Evolutionary conservation across 176 grass and related monocot genomes (phyloP).

Genomic region (Otatea glauca): DNA sequence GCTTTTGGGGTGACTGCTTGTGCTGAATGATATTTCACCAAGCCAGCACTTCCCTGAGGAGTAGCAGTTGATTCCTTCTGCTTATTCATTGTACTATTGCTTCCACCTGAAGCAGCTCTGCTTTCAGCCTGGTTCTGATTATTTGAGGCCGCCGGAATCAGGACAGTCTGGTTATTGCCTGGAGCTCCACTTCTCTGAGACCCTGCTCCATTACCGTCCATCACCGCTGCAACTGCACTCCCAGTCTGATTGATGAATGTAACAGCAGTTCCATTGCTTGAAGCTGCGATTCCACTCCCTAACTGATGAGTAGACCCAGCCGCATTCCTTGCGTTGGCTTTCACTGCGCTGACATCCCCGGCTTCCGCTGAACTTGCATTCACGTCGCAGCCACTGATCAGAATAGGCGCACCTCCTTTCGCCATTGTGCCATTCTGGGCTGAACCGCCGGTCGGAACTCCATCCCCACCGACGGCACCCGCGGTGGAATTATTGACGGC

Average conservation of each 20-base stretch:
- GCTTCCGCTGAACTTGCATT: constrained; percentile 36
- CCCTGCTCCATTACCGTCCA: constrained; percentile 22
- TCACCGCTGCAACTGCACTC: constrained; percentile 24
- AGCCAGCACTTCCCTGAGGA: constrained; percentile 23
- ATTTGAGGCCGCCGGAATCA: constrained; percentile 25
- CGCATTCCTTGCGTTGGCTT: constrained; percentile 27
- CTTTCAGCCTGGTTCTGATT: constrained; percentile 45
- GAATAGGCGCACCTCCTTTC: constrained; percentile 12
- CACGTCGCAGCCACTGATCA: constrained; percentile 25
- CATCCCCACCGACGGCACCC: background rate
- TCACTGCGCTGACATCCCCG: constrained; percentile 27
- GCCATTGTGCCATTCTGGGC: background rate
- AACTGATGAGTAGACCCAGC: constrained; percentile 12
- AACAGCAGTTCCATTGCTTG: constrained; percentile 22
- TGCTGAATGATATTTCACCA: constrained; percentile 28
- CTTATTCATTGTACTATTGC: constrained; percentile 30
- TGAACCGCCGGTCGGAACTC: background rate
- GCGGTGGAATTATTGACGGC: constrained; percentile 18
- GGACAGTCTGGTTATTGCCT: constrained; percentile 46
- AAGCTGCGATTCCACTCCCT: constrained; percentile 32
- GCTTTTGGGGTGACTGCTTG: background rate
- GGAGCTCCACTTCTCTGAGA: constrained; percentile 41
- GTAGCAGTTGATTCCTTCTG: constrained; percentile 20
- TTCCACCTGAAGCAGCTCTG: constrained; percentile 45
- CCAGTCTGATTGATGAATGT: constrained; percentile 39